Evolutionary conservation across 345 rosid genomes (phyloP), one percentile per base, ranked within the genome.

Genomic region (Cardiospermum halicacabum): DNA sequence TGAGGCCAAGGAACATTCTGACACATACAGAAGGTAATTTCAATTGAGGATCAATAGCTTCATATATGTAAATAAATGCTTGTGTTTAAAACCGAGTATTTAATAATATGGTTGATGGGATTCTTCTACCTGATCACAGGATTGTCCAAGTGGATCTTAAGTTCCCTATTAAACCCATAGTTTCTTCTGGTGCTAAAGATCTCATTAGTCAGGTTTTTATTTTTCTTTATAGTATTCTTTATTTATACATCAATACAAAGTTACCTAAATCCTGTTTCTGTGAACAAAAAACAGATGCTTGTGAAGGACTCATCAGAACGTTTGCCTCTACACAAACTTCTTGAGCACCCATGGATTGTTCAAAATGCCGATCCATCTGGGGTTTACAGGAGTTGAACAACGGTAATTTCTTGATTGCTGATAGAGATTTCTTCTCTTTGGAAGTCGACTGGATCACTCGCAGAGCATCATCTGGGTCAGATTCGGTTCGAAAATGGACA

Each of bases 301-400:
- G 92, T 89, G 60, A 95, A 87, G 96, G 97, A 89, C 25, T 85
- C 91, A 60, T 69, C 82, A 0, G 62, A 80, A 68, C 97, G 99
- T 53, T 74, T 95, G 71, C 96, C 96, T 19, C 50, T 91, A 25
- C 94, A 87, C 73, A 95, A 86, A 70, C 84, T 95, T 67, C 90
- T 95, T 3, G 96, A 91, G 84, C 99, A 95, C 68, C 92, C 97
- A 0, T 95, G 97, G 99, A 87, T 95, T 66, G 78, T 85, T 64
- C 97, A 91, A 68, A 91, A 95, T 62, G 96, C 96, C 7, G 97
- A 95, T 68, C 96, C 97, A 39, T 84, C 94, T 25, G 97, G 99
- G 32, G 69, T 86, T 68, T 89, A 87, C 61, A 86, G 77, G 75
- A 62, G 69, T 65, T 91, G 76, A 86, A 13, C 25, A 28, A 25